Evolutionary conservation across 768 basidiomycete species (phyloP).

Genomic region (Pulveroboletus sp.): DNA sequence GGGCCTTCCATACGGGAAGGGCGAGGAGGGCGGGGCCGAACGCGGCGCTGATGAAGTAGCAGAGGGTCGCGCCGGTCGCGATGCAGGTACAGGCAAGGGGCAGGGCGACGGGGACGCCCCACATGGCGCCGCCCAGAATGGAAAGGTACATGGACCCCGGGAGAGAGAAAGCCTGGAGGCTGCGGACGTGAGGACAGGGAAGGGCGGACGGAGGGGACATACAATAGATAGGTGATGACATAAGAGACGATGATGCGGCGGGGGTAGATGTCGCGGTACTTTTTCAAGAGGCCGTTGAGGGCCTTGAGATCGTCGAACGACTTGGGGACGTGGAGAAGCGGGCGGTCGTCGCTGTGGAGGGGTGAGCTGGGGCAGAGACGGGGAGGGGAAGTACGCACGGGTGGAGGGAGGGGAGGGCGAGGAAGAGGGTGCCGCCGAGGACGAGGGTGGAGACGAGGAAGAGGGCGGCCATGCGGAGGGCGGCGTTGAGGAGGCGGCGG

Average conservation of each 20-base stretch:
- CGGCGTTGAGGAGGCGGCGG: conserved; percentile 71
- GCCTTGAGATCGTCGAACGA: conserved; percentile 84
- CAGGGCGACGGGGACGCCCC: conserved; percentile 83
- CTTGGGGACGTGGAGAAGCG: conserved; percentile 75
- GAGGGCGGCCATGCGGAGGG: conserved; percentile 77
- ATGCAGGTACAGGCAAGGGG: conserved; percentile 91
- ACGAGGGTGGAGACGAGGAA: conserved; percentile 66
- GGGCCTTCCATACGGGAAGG: conserved; percentile 78
- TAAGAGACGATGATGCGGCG: conserved; percentile 84
- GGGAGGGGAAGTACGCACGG: conserved; percentile 47
- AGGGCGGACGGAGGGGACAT: conserved; percentile 32
- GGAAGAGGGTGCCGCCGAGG: conserved; percentile 74
- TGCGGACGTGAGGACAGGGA: conserved; percentile 30
- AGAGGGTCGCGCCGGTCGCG: conserved; percentile 84
- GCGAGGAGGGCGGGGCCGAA: conserved; percentile 90
- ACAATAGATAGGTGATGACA: conserved; percentile 90
- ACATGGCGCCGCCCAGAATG: conserved; percentile 93
- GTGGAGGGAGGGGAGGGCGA: conserved; percentile 75
- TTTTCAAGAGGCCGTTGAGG: conserved; percentile 82
- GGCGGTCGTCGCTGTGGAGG: conserved; percentile 64
- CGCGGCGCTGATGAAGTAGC: conserved; percentile 88
- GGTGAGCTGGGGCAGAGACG: conserved; percentile 6
- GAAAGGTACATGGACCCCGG: conserved; percentile 98
- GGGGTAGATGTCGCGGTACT: conserved; percentile 87
- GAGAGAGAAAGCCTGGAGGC: conserved; percentile 93